Percentiles rank a stretch among this genome's conserved stretches.
Evolutionary conservation across 2,329 filamentous ascomycete species (phyloP).

Genomic region (Fusarium penzigii): DNA sequence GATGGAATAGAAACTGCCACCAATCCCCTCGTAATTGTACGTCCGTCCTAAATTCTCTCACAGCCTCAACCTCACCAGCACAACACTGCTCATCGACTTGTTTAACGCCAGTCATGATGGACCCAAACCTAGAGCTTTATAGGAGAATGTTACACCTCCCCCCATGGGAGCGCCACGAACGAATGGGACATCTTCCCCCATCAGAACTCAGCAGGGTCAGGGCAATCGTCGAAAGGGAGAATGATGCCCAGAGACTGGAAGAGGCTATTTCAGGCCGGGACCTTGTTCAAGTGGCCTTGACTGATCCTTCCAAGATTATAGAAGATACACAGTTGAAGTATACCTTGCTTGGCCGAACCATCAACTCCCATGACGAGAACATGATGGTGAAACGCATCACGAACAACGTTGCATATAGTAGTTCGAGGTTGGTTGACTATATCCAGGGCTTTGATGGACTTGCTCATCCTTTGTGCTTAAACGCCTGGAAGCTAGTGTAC

Average conservation of each 20-base stretch:
- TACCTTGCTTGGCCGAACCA: constrained; percentile 11
- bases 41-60: not conserved
- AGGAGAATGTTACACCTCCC: constrained; percentile 7
- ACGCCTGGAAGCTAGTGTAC: constrained; percentile 16
- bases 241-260: not conserved
- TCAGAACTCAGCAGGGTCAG: not conserved
- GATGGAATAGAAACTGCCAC: not conserved
- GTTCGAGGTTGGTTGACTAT: not conserved
- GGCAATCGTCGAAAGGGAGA: not conserved
- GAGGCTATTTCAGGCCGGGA: constrained; percentile 8
- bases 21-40: not conserved
- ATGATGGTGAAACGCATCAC: constrained; percentile 4
- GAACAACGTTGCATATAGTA: not conserved
- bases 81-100: constrained; percentile 2
- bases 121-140: constrained; percentile 8
- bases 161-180: not conserved
- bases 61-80: not conserved
- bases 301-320: constrained; percentile 5
- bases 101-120: constrained; percentile 3
- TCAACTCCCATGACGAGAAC: not conserved
- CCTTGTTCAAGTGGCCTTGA: constrained; percentile 9
- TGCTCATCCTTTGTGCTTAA: not conserved
- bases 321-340: not conserved
- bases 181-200: not conserved
- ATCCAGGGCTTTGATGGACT: not conserved